Evolutionary conservation across 1,284 basidiomycete genomes (phyloP), one percentile per base, ranked within the genome.

Genomic region (Singerocomus inundabilis): DNA sequence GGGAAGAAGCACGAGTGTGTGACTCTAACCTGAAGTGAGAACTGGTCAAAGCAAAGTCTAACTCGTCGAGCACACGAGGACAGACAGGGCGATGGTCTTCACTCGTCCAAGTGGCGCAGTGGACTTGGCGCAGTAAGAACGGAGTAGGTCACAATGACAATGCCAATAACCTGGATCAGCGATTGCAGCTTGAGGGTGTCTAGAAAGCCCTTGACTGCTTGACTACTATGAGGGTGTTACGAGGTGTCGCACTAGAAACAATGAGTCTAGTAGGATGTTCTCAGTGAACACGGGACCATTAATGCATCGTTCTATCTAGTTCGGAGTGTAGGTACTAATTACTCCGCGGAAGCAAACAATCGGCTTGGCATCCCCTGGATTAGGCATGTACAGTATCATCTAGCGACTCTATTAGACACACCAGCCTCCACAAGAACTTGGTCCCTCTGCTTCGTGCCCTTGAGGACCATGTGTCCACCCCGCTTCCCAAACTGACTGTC

Each of bases 401-500:
- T 52, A 52, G 43, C 12, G 13, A 11, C 24, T 25, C 25, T 32
- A 35, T 31, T 11, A 21, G 21, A 21, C 21, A 21, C 21, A 21
- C 4, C 21, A 21, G 10, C 13, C 13, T 38, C 15, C 6, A 6
- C 21, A 18, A 4, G 18, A 6, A 3, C 6, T 9, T 49, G 24
- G n/a, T 53, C 33, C 16, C 8, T 32, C 11, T 24, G 34, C 16
- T 32, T 36, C 18, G 28, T 6, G 21, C 36, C 46, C n/a, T 24
- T 35, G 25, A 43, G 31, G 4, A 38, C 31, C 13, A 36, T 11
- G 41, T 49, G 56, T 12, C 46, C 59, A 15, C 48, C 54, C 11
- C 32, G 40, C 43, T 38, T 55, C 30, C 62, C 49, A 39, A 55
- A 58, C 31, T 10, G 52, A 18, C 52, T 28, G 12, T 65, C 59